Base-by-base conservation (phyloP, 257 asterid genomes). In the Knoxia roxburghii region DNA sequence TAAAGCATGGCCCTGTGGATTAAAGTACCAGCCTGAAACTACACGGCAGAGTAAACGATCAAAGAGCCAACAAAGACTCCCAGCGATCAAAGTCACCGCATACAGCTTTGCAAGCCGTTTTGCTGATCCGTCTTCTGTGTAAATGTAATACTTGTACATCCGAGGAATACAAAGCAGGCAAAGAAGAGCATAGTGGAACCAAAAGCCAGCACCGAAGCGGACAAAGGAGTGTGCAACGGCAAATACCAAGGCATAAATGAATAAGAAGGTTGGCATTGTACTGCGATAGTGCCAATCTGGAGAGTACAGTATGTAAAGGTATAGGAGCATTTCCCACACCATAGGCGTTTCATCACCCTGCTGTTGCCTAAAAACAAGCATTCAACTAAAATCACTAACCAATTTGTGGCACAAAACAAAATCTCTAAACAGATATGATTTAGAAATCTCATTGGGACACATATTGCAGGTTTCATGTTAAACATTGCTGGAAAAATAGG, bases 271-370 rank as follows among this genome's bases (percentile, higher is more conserved):
- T 30, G 98, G 98, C 98, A 89, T 92, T 3, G 98, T 89, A 73
- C 98, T 92, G 45, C 90, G 86, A 60, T 92, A 92, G 65, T 92
- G 98, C 98, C 98, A 92, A 73, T 92, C 98, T 10, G 97, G 98
- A 23, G 98, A 92, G 82, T 92, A 89, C 71, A 92, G 91, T 71
- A 92, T 92, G 89, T 92, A 92, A 54, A 92, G 87, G 64, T 92
- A 92, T 18, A 92, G 93, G 65, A 92, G 98, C 98, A 87, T 92
- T 82, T 92, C 98, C 98, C 98, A 92, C 67, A 92, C 96, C 98
- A 92, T 92, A 35, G 98, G 98, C n/a, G 98, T 92, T 84, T 92
- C 98, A 67, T 92, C 98, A 33, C 96, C 98, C 78, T 92, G 96
- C 74, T 89, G 96, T 80, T 87, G 92, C 88, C 95, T 89, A 79